phyloP scores from a whole-genome alignment of 1,284 basidiomycete genomes.

The Cerrena zonata region DNA sequence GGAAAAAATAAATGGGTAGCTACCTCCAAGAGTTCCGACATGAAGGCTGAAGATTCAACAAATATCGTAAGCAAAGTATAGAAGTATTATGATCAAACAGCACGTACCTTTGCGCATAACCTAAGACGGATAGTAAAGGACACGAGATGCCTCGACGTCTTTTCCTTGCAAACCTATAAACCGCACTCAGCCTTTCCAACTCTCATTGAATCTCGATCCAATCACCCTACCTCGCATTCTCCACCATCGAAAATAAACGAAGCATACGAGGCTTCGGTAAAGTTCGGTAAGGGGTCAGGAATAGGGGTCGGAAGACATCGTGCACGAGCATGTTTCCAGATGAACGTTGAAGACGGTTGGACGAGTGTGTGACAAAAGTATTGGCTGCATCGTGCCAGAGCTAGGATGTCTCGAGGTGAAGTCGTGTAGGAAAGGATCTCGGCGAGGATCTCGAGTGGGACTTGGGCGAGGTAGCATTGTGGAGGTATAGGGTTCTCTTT shows the following conservation, averaged over 20 bases:
- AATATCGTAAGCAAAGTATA: no score
- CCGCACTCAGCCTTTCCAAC: not conserved
- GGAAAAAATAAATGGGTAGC: no score
- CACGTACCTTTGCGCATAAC: constrained; percentile 17
- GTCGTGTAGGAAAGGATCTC: constrained; percentile 35
- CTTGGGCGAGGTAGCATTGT: constrained; percentile 12
- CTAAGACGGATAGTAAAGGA: constrained; percentile 20
- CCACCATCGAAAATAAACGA: constrained; percentile 57
- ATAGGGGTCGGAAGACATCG: constrained; percentile 28
- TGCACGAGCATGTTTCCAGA: constrained; percentile 47
- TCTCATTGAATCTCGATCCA: not conserved
- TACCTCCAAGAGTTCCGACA: no score
- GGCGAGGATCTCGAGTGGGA: constrained; percentile 44
- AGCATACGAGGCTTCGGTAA: constrained; percentile 45
- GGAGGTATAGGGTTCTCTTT: not conserved
- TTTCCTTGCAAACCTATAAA: constrained; percentile 32
- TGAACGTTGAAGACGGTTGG: constrained; percentile 34
- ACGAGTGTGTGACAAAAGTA: constrained; percentile 42
- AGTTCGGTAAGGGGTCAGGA: constrained; percentile 39
- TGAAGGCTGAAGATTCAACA: no score
- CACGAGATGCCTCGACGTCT: constrained; percentile 14
- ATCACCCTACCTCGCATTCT: constrained; percentile 42
- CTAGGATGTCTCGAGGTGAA: constrained; percentile 40
- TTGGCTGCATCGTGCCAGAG: constrained; percentile 44
- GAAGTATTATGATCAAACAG: no score